Evolutionary conservation across 768 basidiomycete species (phyloP), one percentile per base, ranked within the genome.

Genomic region (Myochromella boudieri): DNA sequence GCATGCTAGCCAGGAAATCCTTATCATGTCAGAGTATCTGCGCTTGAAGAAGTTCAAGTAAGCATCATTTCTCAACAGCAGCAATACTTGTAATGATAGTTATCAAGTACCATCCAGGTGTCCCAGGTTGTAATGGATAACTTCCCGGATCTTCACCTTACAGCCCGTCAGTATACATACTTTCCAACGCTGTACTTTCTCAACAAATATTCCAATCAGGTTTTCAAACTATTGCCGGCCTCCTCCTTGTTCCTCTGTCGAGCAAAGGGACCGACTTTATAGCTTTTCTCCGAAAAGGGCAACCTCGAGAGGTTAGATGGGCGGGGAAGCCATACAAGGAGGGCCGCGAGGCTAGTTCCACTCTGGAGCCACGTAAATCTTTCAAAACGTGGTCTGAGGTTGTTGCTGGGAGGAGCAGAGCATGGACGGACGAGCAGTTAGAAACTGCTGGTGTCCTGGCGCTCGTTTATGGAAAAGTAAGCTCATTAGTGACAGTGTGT

Each of bases 321-420:
- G 91, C 89, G 0, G 91, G 90, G 0, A 82, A 81, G 51, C 87
- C 89, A 0, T 75, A 77, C 66, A 75, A 70, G 34, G 60, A 72
- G 29, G 70, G 61, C 6, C 52, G 59, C 7, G 61, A 60, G 37
- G 41, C 56, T 26, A 55, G 52, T 9, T 61, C 77, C 18, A 55
- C 59, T 27, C 69, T 93, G 6, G 87, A 91, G 61, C 89, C 89
- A 0, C 74, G 89, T n/a, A 80, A 75, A 44, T 87, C 84, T 1
- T 92, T 92, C 72, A 85, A 82, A 66, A 75, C 75, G 4, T 93
- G 89, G 89, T 80, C 82, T 0, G 86, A 91, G 64, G 80, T 71
- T 1, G 79, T 91, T 11, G 74, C 78, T 6, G 87, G 87, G 4
- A 70, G 81, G 46, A 82, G 77, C 53, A 70, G 85, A 26, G 70